Evolutionary conservation across 148 eudicot species (phyloP), one percentile per base, ranked within the genome.

Genomic region (Fagopyrum homotropicum): DNA sequence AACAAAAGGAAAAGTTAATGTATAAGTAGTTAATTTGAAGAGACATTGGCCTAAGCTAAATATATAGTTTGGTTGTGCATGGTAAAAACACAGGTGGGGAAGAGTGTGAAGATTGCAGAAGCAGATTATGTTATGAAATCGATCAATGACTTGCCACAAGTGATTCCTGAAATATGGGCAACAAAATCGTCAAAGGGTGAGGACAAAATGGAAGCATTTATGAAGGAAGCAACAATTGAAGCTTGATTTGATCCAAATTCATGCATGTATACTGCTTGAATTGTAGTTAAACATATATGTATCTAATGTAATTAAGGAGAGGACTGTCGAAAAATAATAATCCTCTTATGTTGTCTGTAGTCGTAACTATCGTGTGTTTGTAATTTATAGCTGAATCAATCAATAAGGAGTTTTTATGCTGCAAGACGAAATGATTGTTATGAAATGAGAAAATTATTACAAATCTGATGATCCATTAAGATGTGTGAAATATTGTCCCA

Each of bases 161-260:
- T 83, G 35, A 84, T 93, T 57, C 98, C 96, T 17, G 96, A 88
- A 72, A 88, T 90, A 78, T 90, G 96, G 92, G 56, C 76, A 11
- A 75, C 45, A 17, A 61, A 12, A 5, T 43, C 64, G 40, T 35
- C 40, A 35, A 77, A 81, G 5, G 82, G 56, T 5, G 83, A 81
- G 22, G 69, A 81, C 10, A 50, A 45, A 78, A 77, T 29, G 81
- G 80, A 60, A 85, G 82, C 75, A 90, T 87, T 50, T 75, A 85
- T 15, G 90, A 87, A 47, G 74, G 80, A 1, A 26, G 75, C 85
- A 56, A 19, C 79, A 0, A 91, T 91, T 52, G 91, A 88, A 64
- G 97, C 90, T 60, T 89, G 78, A 84, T 54, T 40, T 14, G 15
- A 66, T 66, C 46, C 0, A 40, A 14, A 45, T 35, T 66, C 43